Base-by-base conservation (phyloP, 495 filamentous ascomycete species). In the Hamigera avellanea region DNA sequence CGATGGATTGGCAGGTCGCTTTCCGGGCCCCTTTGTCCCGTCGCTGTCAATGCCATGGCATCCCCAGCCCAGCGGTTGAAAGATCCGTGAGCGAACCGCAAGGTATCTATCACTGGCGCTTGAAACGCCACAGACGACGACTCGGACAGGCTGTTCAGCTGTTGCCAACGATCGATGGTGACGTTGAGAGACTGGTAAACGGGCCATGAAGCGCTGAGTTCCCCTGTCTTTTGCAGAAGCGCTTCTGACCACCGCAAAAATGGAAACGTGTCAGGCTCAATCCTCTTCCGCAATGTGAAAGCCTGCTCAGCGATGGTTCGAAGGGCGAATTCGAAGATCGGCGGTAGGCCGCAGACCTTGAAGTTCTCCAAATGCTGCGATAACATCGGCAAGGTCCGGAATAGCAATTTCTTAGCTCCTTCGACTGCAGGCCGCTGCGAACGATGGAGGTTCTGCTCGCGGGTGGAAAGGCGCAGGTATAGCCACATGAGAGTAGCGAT, bases 321-420 rank as follows among this genome's bases (percentile, higher is more conserved):
- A 16, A 68, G 36, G 7, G 50, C 45, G 13, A 61, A 48, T 36
- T 68, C 64, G 15, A 69, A 69, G 3, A 68, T 45, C 0, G 69
- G 69, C 4, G 69, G 66, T 1, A 71, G 45, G 28, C 62, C 62
- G 26, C 67, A 66, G 21, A 62, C 52, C 8, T 55, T 50, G 39
- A 70, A 72, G 19, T 62, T 66, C 4, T 66, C 57, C 25, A 67
- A 45, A 45, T 70, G 66, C 17, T 67, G 60, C 12, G 58, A 56
- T n/a, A 70, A 26, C 41, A 70, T 61, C 6, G 56, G 50, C 9
- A 63, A 43, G 8, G 58, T 59, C 7, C 66, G 53, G 33, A 62
- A 63, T 0, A 68, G 59, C 2, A 67, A 52, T 38, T 62, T 62
- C 44, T 64, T 66, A 6, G 61, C 58, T 10, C 60, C 56, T 42